phyloP scores from a whole-genome alignment of 2,329 filamentous ascomycete species.

The Aureobasidium sp. region DNA sequence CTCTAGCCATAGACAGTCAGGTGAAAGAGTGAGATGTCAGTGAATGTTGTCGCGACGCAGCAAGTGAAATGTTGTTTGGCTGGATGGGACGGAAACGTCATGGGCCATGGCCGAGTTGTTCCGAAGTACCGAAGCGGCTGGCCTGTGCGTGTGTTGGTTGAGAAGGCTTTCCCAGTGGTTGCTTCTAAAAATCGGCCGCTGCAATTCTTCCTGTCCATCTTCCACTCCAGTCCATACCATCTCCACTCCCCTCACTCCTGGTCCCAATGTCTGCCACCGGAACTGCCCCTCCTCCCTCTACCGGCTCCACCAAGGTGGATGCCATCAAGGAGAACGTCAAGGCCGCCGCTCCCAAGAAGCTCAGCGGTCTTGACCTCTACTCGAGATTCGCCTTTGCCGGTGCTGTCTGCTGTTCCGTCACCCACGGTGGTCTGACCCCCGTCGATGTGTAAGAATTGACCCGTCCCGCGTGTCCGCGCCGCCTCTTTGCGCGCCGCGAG shows the following conservation, averaged over 20 bases:
- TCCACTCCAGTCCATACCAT: constrained; percentile 12
- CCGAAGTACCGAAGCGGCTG: constrained; percentile 1
- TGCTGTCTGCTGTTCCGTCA: constrained; percentile 96
- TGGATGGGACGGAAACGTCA: background rate
- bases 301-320: constrained; percentile 48
- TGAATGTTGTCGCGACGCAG: background rate
- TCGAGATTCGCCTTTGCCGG: constrained; percentile 94
- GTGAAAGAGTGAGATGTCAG: background rate
- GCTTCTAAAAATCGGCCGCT: constrained; percentile 6
- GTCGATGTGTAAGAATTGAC: constrained; percentile 94
- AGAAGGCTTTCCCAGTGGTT: constrained; percentile 2
- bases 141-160: background rate
- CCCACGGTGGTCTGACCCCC: constrained; percentile 92
- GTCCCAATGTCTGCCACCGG: constrained; percentile 27
- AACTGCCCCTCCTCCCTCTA: constrained; percentile 40
- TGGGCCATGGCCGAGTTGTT: background rate
- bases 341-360: constrained; percentile 46
- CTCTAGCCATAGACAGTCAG: background rate
- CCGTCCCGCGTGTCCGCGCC: background rate
- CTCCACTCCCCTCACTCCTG: constrained; percentile 14
- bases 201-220: background rate
- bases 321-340: constrained; percentile 42
- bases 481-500: background rate
- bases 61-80: background rate
- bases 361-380: constrained; percentile 69